Percentiles rank a stretch among this genome's conserved stretches.
Evolutionary conservation across 2,329 filamentous ascomycete genomes (phyloP).

Genomic region (Chaetomium sp.): DNA sequence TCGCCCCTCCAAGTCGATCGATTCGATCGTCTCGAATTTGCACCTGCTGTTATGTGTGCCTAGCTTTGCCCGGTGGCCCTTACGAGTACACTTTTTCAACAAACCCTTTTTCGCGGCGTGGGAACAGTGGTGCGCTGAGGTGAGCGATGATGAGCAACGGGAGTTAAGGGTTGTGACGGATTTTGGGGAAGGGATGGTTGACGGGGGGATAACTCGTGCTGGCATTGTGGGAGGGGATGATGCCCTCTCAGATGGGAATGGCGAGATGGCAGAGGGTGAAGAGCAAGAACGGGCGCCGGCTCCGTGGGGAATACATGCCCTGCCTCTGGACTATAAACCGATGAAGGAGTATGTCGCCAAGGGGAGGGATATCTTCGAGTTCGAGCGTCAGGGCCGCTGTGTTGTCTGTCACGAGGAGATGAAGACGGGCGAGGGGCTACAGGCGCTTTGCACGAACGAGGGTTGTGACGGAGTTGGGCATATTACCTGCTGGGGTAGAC

Average conservation of each 20-base stretch:
- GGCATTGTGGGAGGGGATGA: not conserved
- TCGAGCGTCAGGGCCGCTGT: conserved; percentile 51
- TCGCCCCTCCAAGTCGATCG: conserved; percentile 54
- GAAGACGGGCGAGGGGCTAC: conserved; percentile 42
- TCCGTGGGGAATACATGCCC: conserved; percentile 44
- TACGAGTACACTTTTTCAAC: conserved; percentile 72
- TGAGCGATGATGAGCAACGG: conserved; percentile 40
- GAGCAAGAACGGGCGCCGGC: not conserved
- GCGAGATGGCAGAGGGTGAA: not conserved
- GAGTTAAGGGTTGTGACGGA: conserved; percentile 53
- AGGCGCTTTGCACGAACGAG: conserved; percentile 49
- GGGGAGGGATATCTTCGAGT: conserved; percentile 45
- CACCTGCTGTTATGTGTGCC: conserved; percentile 72
- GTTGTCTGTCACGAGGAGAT: conserved; percentile 45
- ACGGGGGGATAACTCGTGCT: not conserved
- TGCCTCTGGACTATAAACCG: conserved; percentile 50
- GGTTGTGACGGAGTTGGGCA: conserved; percentile 54
- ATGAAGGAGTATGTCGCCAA: conserved; percentile 51
- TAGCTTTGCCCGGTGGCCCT: conserved; percentile 78
- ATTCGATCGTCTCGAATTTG: conserved; percentile 68
- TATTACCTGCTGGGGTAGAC: conserved; percentile 51
- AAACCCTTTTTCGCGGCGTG: conserved; percentile 64
- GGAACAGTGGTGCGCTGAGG: conserved; percentile 50
- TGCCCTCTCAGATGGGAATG: not conserved
- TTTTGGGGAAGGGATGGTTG: conserved; percentile 31